phyloP scores from a whole-genome alignment of 805 yeast species.

The Wickerhamomyces kurtzmanii region DNA sequence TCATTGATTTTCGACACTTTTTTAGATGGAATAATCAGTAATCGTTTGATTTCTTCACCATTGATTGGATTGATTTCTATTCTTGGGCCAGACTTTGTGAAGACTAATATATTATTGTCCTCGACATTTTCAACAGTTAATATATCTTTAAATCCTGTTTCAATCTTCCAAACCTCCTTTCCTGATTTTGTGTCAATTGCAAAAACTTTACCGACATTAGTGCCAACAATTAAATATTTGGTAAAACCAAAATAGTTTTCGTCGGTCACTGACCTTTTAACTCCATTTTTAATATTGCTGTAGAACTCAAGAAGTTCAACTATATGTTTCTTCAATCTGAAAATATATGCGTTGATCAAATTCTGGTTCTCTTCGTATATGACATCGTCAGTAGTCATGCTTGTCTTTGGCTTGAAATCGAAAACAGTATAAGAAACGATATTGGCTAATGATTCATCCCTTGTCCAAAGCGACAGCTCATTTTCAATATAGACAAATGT shows the following conservation, averaged over 20 bases:
- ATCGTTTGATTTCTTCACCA: constrained; percentile 16
- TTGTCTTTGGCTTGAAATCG: constrained; percentile 12
- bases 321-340: constrained; percentile 20
- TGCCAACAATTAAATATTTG: constrained; percentile 31
- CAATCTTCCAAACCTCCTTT: constrained; percentile 26
- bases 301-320: constrained; percentile 6
- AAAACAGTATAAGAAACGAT: constrained; percentile 24
- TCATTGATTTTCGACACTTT: constrained; percentile 8
- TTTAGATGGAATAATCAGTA: constrained; percentile 6
- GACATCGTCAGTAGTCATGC: constrained; percentile 18
- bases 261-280: constrained; percentile 1
- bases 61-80: constrained; percentile 14
- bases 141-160: constrained; percentile 14
- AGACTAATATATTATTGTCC: constrained; percentile 7
- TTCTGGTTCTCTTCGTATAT: constrained; percentile 18
- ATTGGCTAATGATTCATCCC: constrained; percentile 32
- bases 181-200: constrained; percentile 34
- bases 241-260: constrained; percentile 33
- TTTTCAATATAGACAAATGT: constrained; percentile 7
- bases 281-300: neutral
- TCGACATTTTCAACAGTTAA: constrained; percentile 12
- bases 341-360: constrained; percentile 20
- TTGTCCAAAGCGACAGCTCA: constrained; percentile 22
- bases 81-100: constrained; percentile 12
- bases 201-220: constrained; percentile 28